Conservation (phyloP, 1,139 yeast species). For the Dujonia santamariae region DNA sequence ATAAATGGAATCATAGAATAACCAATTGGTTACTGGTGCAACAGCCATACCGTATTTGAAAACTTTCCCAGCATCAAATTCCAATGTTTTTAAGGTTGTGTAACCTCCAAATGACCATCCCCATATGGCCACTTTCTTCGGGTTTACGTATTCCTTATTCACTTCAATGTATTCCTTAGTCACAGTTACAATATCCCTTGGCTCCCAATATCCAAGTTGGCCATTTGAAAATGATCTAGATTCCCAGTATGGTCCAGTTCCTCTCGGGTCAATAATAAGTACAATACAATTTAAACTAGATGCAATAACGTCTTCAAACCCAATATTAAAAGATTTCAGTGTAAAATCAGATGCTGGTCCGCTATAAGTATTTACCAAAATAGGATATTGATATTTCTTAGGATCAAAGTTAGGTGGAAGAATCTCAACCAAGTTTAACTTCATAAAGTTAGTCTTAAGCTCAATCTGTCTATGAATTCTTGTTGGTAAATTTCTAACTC, state of each 20-base stretch:
- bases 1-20: constrained; percentile 69
- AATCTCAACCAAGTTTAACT: constrained; percentile 70
- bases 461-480: constrained; percentile 45
- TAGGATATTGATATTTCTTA: constrained; percentile 54
- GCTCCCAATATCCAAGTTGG: constrained; percentile 83
- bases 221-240: constrained; percentile 55
- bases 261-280: constrained; percentile 87
- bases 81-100: constrained; percentile 70
- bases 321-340: constrained; percentile 49
- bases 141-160: constrained; percentile 54
- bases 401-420: constrained; percentile 69
- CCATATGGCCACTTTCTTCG: constrained; percentile 75
- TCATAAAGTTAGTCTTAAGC: constrained; percentile 39
- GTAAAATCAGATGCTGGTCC: constrained; percentile 92
- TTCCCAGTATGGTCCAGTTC: constrained; percentile 88
- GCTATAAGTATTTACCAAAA: constrained; percentile 82
- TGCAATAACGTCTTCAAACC: constrained; percentile 68
- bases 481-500: constrained; percentile 53
- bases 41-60: constrained; percentile 74
- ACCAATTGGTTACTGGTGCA: constrained; percentile 83
- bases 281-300: constrained; percentile 73
- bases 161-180: constrained; percentile 57
- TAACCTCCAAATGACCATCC: constrained; percentile 89
- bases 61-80: constrained; percentile 56
- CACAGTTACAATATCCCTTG: constrained; percentile 71